These are phyloP conservation scores for Pseudonitzschia multistriata DNA, from an alignment of 108 stramenopile species.

Conservation along the genomic window DNA sequence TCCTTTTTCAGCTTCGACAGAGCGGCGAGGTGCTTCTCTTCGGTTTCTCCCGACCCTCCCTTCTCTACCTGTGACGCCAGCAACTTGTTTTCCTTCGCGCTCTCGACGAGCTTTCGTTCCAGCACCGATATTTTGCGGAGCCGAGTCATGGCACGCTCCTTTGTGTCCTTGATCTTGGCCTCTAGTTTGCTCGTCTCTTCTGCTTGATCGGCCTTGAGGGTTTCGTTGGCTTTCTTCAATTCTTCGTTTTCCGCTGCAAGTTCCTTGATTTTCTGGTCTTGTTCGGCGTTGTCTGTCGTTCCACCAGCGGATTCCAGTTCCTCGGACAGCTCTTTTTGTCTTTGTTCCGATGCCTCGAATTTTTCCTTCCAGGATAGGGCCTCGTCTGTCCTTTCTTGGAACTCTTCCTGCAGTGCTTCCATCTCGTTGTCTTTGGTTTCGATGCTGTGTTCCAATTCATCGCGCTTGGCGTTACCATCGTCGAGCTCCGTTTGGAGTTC, in stretches of 20 bases:
- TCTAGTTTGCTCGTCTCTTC: neutral
- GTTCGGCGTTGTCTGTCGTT: neutral
- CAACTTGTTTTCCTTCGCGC: neutral
- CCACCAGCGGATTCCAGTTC: neutral
- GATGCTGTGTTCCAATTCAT: neutral
- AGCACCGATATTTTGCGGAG: neutral
- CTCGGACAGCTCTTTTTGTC: neutral
- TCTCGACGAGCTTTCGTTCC: neutral
- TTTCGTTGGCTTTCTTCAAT: neutral
- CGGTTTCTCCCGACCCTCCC: neutral
- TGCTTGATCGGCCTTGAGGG: neutral
- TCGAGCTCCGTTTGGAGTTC: neutral
- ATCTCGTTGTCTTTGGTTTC: neutral
- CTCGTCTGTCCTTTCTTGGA: neutral
- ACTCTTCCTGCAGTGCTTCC: neutral
- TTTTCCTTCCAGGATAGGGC: constrained; percentile 4
- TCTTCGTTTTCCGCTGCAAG: neutral
- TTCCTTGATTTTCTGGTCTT: neutral
- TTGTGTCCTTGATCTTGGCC: neutral
- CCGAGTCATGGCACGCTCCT: constrained; percentile 3
- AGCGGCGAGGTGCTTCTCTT: neutral
- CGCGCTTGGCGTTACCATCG: neutral
- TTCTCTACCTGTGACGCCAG: neutral
- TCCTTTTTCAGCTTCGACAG: neutral
- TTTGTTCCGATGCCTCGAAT: neutral